These are phyloP conservation scores for Cladosporium sp. DNA, from an alignment of 2,329 filamentous ascomycete species.

Conservation along the genomic window DNA sequence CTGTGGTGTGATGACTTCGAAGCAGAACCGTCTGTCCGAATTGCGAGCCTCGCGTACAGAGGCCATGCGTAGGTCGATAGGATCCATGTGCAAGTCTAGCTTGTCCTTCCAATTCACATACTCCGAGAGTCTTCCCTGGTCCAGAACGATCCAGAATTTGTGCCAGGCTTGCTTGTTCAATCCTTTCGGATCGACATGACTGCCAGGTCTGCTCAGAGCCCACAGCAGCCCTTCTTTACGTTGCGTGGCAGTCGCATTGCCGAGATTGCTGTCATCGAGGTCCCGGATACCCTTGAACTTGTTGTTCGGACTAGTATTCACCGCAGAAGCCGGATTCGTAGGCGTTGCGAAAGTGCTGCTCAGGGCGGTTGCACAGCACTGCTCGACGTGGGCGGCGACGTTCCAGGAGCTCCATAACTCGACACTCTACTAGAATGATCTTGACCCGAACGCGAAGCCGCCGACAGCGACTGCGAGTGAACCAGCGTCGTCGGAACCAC, in stretches of 20 bases:
- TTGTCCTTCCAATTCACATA: constrained; percentile 99
- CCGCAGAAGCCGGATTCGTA: constrained; percentile 10
- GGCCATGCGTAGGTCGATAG: constrained; percentile 93
- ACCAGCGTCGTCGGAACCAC: constrained; percentile 25
- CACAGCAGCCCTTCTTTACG: constrained; percentile 92
- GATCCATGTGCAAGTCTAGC: constrained; percentile 94
- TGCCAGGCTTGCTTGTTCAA: constrained; percentile 98
- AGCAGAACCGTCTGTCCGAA: constrained; percentile 92
- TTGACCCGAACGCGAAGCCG: constrained; percentile 23
- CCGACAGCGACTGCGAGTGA: constrained; percentile 24
- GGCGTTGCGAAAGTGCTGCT: constrained; percentile 23
- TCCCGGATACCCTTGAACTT: constrained; percentile 91
- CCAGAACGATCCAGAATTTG: constrained; percentile 99
- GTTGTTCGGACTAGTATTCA: constrained; percentile 36
- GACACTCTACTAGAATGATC: constrained; percentile 19
- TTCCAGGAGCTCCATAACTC: constrained; percentile 19
- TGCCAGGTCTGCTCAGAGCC: constrained; percentile 88
- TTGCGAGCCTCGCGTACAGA: constrained; percentile 95
- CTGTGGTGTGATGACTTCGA: constrained; percentile 95
- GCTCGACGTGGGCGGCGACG: constrained; percentile 25
- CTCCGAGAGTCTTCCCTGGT: constrained; percentile 93
- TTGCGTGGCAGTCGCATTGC: constrained; percentile 59
- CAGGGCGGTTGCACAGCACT: constrained; percentile 22
- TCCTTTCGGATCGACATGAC: constrained; percentile 90
- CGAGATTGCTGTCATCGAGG: constrained; percentile 64